phyloP scores from a whole-genome alignment of 228 moss, liverwort and hornwort genomes.

The Sphagnum fallax region DNA sequence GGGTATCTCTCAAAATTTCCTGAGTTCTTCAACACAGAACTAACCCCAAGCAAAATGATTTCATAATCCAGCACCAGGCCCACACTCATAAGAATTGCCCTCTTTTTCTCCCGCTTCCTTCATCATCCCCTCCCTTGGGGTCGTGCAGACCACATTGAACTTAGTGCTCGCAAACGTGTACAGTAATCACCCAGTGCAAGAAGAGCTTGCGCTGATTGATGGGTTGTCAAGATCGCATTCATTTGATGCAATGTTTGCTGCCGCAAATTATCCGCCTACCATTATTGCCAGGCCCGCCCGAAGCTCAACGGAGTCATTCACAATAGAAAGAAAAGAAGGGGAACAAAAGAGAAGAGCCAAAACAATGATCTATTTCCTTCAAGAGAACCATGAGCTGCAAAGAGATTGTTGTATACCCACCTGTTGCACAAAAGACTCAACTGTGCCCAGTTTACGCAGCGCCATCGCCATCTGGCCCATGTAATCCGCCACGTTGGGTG shows the following conservation, averaged over 20 bases:
- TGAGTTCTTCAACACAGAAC: too few relatives aligned
- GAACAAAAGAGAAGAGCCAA: too few relatives aligned
- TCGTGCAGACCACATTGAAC: constrained; percentile 98
- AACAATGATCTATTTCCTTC: too few relatives aligned
- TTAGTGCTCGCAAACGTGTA: constrained; percentile 93
- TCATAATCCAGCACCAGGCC: too few relatives aligned
- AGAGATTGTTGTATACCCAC: constrained; percentile 13
- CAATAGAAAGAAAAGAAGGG: too few relatives aligned
- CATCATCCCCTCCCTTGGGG: constrained; percentile 57
- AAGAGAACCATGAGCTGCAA: too few relatives aligned
- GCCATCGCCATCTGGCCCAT: constrained; percentile 99
- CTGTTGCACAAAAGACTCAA: constrained; percentile 95
- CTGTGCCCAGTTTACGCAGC: constrained; percentile 86
- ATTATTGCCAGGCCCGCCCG: too few relatives aligned
- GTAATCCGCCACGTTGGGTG: constrained; percentile 95
- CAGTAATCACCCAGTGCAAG: constrained; percentile 99
- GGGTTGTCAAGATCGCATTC: constrained; percentile 95
- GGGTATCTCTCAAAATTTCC: too few relatives aligned
- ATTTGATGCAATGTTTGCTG: constrained; percentile 99
- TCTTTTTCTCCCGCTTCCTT: too few relatives aligned
- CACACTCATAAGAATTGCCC: neutral
- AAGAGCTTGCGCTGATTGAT: constrained; percentile 94
- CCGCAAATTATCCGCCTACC: constrained; percentile 90
- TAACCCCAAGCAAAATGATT: too few relatives aligned
- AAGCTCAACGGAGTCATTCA: too few relatives aligned